Evolutionary conservation across 1,284 basidiomycete species (phyloP).

Genomic region (Afroboletus lepidellus): DNA sequence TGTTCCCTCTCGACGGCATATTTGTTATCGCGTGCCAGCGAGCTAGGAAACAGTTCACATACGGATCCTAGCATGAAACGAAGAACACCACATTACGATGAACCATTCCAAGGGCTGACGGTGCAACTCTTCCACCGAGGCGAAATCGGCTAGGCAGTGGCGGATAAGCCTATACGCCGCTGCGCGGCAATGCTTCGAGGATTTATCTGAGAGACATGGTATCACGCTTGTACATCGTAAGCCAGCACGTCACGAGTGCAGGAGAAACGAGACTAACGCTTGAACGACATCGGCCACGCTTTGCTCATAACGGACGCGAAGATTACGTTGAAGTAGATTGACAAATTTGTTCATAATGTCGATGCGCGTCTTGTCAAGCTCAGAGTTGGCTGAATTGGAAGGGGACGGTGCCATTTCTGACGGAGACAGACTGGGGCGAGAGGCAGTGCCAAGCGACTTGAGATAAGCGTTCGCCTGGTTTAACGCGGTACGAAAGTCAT

Average conservation of each 20-base stretch:
- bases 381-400: constrained; percentile 38
- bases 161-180: constrained; percentile 86
- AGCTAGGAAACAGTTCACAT: constrained; percentile 45
- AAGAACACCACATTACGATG: constrained; percentile 65
- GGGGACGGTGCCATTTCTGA: constrained; percentile 36
- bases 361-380: constrained; percentile 55
- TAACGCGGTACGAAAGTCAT: constrained; percentile 69
- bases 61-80: not conserved
- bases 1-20: constrained; percentile 89
- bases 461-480: constrained; percentile 59
- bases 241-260: not conserved
- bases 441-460: constrained; percentile 49
- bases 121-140: constrained; percentile 58
- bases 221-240: constrained; percentile 51
- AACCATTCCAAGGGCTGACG: constrained; percentile 82
- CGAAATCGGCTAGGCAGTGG: constrained; percentile 71
- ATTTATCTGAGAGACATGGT: constrained; percentile 74
- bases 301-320: constrained; percentile 77
- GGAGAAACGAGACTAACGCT: constrained; percentile 48
- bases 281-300: constrained; percentile 69
- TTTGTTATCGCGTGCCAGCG: constrained; percentile 83
- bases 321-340: constrained; percentile 67
- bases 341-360: constrained; percentile 69
- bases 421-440: constrained; percentile 47
- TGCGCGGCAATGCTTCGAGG: constrained; percentile 76